These are phyloP conservation scores for Tolypocladium ophioglossoides DNA, from an alignment of 2,329 filamentous ascomycete species.

Conservation along the genomic window DNA sequence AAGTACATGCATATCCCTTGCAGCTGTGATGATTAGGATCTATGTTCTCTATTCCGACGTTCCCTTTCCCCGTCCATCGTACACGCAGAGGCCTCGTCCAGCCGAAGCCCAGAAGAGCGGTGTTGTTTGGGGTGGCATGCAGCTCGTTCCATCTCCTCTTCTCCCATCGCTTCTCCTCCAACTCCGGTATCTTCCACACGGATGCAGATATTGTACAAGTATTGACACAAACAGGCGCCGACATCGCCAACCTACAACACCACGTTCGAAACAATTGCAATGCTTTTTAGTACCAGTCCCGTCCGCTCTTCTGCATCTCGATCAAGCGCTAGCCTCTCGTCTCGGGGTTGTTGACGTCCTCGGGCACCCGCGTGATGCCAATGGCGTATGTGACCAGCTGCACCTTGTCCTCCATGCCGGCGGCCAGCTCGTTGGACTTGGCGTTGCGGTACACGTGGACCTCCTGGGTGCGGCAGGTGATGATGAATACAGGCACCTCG, in stretches of 20 bases:
- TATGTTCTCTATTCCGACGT: constrained; percentile 10
- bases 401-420: constrained; percentile 97
- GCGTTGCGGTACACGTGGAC: constrained; percentile 93
- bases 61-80: constrained; percentile 12
- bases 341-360: constrained; percentile 95
- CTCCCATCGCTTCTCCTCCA: constrained; percentile 4
- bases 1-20: background rate
- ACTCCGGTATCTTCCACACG: constrained; percentile 8
- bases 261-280: background rate
- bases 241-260: background rate
- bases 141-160: constrained; percentile 13
- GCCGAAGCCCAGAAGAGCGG: constrained; percentile 20
- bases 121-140: constrained; percentile 15
- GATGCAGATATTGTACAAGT: background rate
- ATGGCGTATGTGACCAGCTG: constrained; percentile 98
- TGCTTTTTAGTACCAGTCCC: constrained; percentile 58
- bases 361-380: constrained; percentile 83
- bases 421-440: constrained; percentile 80
- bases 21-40: constrained; percentile 2
- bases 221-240: background rate
- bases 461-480: constrained; percentile 93
- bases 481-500: constrained; percentile 90
- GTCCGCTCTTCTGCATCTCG: constrained; percentile 95
- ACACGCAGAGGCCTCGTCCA: constrained; percentile 15
- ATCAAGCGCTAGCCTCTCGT: constrained; percentile 95